These are phyloP conservation scores for Chlorella variabilis DNA, from an alignment of 163 green algal genomes.

Conservation along the genomic window DNA sequence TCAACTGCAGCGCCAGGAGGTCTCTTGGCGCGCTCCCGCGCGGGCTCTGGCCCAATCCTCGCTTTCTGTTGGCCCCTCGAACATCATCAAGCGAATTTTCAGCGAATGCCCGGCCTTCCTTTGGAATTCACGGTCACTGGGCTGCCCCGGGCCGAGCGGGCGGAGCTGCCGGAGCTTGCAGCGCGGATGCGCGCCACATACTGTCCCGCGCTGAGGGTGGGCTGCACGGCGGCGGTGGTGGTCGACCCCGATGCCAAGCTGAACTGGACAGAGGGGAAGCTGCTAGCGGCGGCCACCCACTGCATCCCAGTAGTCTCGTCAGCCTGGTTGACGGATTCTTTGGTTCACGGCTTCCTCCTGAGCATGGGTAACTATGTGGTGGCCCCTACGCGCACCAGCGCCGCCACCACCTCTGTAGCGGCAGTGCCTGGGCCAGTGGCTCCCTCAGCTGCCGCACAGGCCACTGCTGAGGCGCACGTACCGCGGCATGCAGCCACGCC, in stretches of 20 bases:
- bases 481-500: not conserved
- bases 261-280: conserved; percentile 10
- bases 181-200: conserved; percentile 1
- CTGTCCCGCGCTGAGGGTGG: not conserved
- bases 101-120: not conserved
- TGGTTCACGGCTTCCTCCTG: conserved; percentile 16
- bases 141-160: not conserved
- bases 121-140: conserved; percentile 24
- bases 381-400: not conserved
- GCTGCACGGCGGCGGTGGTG: conserved; percentile 11
- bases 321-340: conserved; percentile 2
- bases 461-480: not conserved
- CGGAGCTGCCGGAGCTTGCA: not conserved
- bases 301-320: not conserved
- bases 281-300: not conserved
- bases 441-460: too few relatives aligned
- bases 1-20: too few relatives aligned
- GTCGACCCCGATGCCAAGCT: not conserved
- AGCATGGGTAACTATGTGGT: too few relatives aligned
- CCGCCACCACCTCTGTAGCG: not conserved
- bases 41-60: too few relatives aligned
- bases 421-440: not conserved
- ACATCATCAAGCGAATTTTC: too few relatives aligned
- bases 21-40: too few relatives aligned
- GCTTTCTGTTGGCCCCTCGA: too few relatives aligned